Conservation (phyloP, 2,329 filamentous ascomycete genomes). For the Nannizziopsis barbatae region DNA sequence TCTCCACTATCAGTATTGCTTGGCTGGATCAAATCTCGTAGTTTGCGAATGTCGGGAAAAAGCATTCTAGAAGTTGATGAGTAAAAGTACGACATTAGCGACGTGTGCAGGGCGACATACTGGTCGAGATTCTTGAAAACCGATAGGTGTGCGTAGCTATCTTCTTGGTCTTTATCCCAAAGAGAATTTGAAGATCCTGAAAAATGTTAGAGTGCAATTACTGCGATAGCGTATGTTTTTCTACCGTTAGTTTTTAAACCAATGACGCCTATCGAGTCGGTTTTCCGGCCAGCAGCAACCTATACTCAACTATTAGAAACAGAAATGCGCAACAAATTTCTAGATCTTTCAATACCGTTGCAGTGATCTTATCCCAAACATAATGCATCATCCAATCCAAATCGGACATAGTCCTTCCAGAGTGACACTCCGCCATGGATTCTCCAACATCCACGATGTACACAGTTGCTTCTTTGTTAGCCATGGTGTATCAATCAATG, state of each 20-base stretch:
- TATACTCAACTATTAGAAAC: slow-evolving; percentile 19
- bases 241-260: slow-evolving; percentile 65
- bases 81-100: neutral
- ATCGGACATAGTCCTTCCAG: slow-evolving; percentile 64
- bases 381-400: slow-evolving; percentile 85
- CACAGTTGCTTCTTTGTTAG: slow-evolving; percentile 82
- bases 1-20: slow-evolving; percentile 63
- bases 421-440: slow-evolving; percentile 65
- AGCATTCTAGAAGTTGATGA: slow-evolving; percentile 37
- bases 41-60: slow-evolving; percentile 56
- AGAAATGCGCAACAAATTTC: neutral
- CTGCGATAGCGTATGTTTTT: slow-evolving; percentile 9
- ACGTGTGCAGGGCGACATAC: slow-evolving; percentile 38
- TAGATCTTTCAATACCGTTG: slow-evolving; percentile 43
- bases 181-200: slow-evolving; percentile 57
- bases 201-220: slow-evolving; percentile 10
- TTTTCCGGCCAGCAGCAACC: slow-evolving; percentile 60
- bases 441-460: slow-evolving; percentile 81
- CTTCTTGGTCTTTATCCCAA: slow-evolving; percentile 40
- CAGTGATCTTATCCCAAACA: slow-evolving; percentile 85
- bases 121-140: slow-evolving; percentile 57
- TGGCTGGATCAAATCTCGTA: slow-evolving; percentile 54
- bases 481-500: slow-evolving; percentile 49
- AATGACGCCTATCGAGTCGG: slow-evolving; percentile 63
- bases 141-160: slow-evolving; percentile 70